Base-by-base conservation (phyloP, 805 yeast species). In the Yarrowia phangngaensis region DNA sequence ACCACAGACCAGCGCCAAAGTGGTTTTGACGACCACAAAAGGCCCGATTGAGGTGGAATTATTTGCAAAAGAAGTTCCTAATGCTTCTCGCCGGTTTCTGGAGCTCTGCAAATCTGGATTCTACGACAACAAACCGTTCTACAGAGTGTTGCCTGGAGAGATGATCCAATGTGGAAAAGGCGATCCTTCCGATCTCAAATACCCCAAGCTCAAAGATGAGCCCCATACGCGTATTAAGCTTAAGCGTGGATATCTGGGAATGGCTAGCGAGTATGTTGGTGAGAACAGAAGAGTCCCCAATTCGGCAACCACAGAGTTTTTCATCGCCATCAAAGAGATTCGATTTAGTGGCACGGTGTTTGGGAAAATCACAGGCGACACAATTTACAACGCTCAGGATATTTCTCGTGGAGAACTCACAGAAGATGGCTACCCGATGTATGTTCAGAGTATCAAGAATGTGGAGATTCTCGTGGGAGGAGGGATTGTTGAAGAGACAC, bases 11-110 rank as follows among this genome's bases (percentile, higher is more conserved):
- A 53, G 57, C 13, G 64, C 63, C 4, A 75, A 73, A 54, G 80
- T 79, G n/a, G 60, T 68, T 2, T 53, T 84, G 3, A 55, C 61
- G 13, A 82, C 90, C 0, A 65, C 74, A 2, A 78, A 76, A 50
- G 90, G 90, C 0, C 63, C 68, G 3, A 62, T 83, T 0, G 76
- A 71, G 19, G 61, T 82, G 1, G 88, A 79, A 51, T 60, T 83
- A 6, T 84, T 82, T 79, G 84, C 88, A 9, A 76, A 76, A 55
- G 86, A 84, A 59, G 62, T 74, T 3, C 87, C 88, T 0, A 53
- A 54, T 0, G 70, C 78, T 1, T 58, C 73, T 22, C 58, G 70
- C 26, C 57, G 59, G 28, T 81, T 83, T 55, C 58, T 83, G n/a
- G 67, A 69, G 43, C 68, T 66, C 27, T 74, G 82, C 54, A 31